Evolutionary conservation across 1,139 yeast species (phyloP), one percentile per base, ranked within the genome.

Genomic region (Saccharomyces hybrid): DNA sequence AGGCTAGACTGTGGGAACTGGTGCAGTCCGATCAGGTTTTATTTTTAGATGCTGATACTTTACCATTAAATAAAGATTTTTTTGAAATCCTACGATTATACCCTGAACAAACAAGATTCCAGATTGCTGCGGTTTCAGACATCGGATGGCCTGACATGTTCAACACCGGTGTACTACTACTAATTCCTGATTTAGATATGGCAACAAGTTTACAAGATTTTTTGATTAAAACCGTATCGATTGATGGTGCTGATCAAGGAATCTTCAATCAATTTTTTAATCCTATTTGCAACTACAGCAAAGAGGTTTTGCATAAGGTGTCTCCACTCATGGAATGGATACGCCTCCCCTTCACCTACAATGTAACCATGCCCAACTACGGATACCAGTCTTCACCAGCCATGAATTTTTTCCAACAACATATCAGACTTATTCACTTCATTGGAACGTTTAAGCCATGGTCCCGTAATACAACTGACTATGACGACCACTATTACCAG

Each of bases 231-330:
- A 67, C 69, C 14, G 73, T 77, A 20, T 82, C 93, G 0, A 88
- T 90, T 65, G 98, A 91, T 69, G 97, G 97, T 52, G 96, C 96
- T 3, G 99, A 93, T 70, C 98, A 93, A 71, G 98, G 98, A 9
- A 75, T 93, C 49, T 74, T 93, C 61, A 93, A 93, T 69, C 89
- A 88, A 67, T 87, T 80, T 67, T 89, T 89, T 68, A 83, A 80
- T 57, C 68, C 66, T n/a, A 62, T 59, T 47, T 76, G 67, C 31
- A 70, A 59, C 42, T 57, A 38, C 26, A 38, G 44, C 26, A 38
- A 20, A 20, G 44, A 38, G 3, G 13, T 38, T 20, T 38, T 38
- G 44, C 44, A 38, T 13, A 38, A 38, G 25, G 20, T 38, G 20
- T 38, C 44, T 4, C 44, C 44, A 2, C 44, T 38, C 13, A 20